A percentile compares a stretch with the other conserved stretches of the same genome.
Conservation (phyloP, 1,139 yeast species). For the Diutina ranongensis region DNA sequence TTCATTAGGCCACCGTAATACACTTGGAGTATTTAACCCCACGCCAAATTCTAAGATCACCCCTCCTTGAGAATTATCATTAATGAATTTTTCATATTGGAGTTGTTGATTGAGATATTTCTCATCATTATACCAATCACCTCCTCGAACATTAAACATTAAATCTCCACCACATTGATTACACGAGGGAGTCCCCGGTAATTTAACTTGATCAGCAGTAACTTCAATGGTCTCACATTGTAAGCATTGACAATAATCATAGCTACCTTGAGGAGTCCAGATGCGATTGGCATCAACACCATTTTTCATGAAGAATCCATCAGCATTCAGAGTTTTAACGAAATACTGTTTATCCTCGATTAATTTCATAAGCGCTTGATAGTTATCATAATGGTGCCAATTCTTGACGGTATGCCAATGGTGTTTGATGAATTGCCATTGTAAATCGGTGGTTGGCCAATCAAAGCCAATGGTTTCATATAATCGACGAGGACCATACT, state of each 20-base stretch:
- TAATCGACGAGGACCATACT: not conserved
- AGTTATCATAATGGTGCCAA: not conserved
- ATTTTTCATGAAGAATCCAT: not conserved
- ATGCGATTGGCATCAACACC: not conserved
- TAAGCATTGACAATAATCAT: not conserved
- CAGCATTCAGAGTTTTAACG: slow-evolving; percentile 1
- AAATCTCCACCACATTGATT: not conserved
- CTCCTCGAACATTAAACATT: not conserved
- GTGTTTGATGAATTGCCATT: not conserved
- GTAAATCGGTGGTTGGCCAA: not conserved
- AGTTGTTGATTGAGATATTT: not conserved
- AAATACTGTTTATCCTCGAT: not conserved
- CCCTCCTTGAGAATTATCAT: not conserved
- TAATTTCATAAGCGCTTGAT: not conserved
- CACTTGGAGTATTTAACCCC: slow-evolving; percentile 1
- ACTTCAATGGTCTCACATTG: not conserved
- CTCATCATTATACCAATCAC: not conserved
- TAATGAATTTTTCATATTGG: not conserved
- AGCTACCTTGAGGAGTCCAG: not conserved
- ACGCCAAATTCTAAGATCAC: not conserved
- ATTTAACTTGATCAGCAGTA: not conserved
- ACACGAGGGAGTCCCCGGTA: not conserved
- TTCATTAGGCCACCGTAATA: not conserved
- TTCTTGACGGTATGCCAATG: not conserved
- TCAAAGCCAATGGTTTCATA: slow-evolving; percentile 1